These are phyloP conservation scores for Dactylellina parvicollis DNA, from an alignment of 2,329 filamentous ascomycete species.

Conservation along the genomic window DNA sequence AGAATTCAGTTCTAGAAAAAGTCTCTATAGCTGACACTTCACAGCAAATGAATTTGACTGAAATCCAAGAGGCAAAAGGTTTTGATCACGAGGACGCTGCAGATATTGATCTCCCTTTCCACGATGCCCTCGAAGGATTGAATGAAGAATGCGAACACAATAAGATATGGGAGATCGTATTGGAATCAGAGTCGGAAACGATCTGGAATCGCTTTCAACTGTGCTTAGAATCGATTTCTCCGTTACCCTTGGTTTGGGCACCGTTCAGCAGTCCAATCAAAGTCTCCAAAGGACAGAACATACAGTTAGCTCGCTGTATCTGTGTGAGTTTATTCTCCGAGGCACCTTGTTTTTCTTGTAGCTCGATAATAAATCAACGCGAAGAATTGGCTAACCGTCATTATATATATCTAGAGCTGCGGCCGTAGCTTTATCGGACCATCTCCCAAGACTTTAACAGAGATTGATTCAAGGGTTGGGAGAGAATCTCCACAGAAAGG, in stretches of 20 bases:
- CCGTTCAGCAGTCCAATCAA: not conserved
- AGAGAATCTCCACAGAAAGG: too few relatives aligned
- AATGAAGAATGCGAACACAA: not conserved
- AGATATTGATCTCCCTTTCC: too few relatives aligned
- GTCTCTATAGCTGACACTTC: too few relatives aligned
- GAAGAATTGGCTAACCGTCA: not conserved
- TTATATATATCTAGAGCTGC: conserved; percentile 10
- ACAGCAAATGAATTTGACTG: too few relatives aligned
- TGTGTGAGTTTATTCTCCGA: conserved; percentile 32
- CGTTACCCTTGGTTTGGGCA: conserved; percentile 14
- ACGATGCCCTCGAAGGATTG: too few relatives aligned
- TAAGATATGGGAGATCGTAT: not conserved
- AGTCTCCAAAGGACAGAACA: not conserved
- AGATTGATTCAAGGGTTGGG: too few relatives aligned
- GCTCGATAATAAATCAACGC: too few relatives aligned
- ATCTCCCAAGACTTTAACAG: too few relatives aligned
- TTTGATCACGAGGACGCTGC: too few relatives aligned
- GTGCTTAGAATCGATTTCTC: conserved; percentile 4
- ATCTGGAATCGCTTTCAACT: not conserved
- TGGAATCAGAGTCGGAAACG: not conserved
- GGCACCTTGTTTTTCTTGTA: too few relatives aligned
- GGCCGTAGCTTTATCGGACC: conserved; percentile 8
- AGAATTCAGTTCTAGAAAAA: too few relatives aligned
- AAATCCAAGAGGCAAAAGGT: too few relatives aligned
- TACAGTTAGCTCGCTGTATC: conserved; percentile 24